These are phyloP conservation scores for Schoenoplectus tabernaemontani DNA, from an alignment of 202 grass and related monocot species.

Conservation along the genomic window DNA sequence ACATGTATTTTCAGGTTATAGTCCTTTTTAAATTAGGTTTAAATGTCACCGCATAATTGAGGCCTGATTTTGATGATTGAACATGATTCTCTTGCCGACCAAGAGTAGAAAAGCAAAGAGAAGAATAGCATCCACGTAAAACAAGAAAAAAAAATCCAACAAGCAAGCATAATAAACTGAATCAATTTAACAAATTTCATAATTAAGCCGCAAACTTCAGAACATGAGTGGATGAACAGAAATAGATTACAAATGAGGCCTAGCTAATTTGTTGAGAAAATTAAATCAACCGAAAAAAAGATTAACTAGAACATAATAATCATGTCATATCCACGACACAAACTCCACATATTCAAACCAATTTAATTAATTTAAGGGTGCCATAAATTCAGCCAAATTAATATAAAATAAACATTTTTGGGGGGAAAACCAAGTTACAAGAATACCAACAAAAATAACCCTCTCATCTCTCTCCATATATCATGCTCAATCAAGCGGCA, in stretches of 20 bases:
- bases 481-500: conserved; percentile 37
- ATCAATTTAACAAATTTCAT: neutral
- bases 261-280: neutral
- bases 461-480: neutral
- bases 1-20: neutral
- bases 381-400: neutral
- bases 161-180: neutral
- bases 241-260: neutral
- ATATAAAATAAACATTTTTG: neutral
- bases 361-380: neutral
- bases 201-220: neutral
- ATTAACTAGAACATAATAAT: neutral
- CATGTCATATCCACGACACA: neutral
- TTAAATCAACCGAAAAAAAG: neutral
- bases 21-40: neutral
- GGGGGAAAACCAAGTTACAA: neutral
- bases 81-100: neutral
- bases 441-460: neutral
- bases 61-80: neutral
- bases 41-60: neutral
- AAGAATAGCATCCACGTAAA: neutral
- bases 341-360: neutral
- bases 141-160: neutral
- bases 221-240: neutral
- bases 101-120: neutral